A percentile compares a stretch with the other conserved stretches of the same genome.
Conservation (phyloP, 768 basidiomycete genomes). For the Trametes meyenii region DNA sequence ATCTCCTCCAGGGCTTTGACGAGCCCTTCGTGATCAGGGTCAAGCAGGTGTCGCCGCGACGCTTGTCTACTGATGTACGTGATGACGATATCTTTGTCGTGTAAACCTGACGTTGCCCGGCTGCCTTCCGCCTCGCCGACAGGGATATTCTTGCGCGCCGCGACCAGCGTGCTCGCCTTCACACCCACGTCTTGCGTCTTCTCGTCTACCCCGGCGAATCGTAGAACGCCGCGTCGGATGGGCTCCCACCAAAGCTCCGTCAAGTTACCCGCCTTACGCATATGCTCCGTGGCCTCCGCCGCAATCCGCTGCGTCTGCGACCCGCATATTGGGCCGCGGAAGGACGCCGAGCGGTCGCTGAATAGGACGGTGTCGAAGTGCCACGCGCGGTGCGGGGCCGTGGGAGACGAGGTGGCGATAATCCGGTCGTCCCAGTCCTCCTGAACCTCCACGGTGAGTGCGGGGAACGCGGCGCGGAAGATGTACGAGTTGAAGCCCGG, state of each 20-base stretch:
- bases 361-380: conserved; percentile 72
- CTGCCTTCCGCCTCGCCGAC: conserved; percentile 16
- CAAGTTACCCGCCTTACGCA: conserved; percentile 39
- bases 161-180: conserved; percentile 20
- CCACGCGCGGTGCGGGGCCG: conserved; percentile 49
- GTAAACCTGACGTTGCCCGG: conserved; percentile 25
- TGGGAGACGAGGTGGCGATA: conserved; percentile 26
- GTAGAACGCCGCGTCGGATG: conserved; percentile 63
- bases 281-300: conserved; percentile 63
- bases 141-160: conserved; percentile 12
- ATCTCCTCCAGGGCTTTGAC: conserved; percentile 56
- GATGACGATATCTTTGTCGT: conserved; percentile 53
- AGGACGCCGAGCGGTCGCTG: conserved; percentile 76
- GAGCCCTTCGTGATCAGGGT: conserved; percentile 57
- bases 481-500: conserved; percentile 81
- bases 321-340: conserved; percentile 66
- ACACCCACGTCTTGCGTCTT: conserved; percentile 35
- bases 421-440: conserved; percentile 75
- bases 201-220: conserved; percentile 59
- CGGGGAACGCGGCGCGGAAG: conserved; percentile 73
- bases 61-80: conserved; percentile 75
- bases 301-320: conserved; percentile 71
- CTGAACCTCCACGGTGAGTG: conserved; percentile 64
- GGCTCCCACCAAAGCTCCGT: conserved; percentile 77
- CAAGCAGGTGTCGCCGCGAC: conserved; percentile 54